Percentiles rank a stretch among this genome's conserved stretches.
Conservation (phyloP, 1,139 yeast genomes). For the Suhomyces maxii region DNA sequence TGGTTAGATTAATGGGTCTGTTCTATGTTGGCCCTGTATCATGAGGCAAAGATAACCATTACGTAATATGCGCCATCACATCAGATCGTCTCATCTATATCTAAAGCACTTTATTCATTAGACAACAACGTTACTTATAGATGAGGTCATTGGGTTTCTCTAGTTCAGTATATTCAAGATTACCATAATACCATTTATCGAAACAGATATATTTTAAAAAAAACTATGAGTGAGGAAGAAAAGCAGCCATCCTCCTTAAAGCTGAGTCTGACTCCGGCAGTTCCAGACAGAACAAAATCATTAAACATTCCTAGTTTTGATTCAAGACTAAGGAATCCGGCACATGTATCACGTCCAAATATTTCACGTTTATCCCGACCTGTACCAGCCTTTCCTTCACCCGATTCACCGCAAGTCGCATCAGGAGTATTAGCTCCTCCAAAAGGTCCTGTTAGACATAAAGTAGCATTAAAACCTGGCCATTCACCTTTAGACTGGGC, state of each 20-base stretch:
- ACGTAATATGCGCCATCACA: neutral
- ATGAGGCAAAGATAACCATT: neutral
- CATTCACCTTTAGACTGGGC: conserved; percentile 93
- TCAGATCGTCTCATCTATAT: too few species aligned
- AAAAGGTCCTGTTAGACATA: conserved; percentile 33
- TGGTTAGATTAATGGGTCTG: too few species aligned
- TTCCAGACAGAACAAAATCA: neutral
- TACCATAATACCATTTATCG: too few species aligned
- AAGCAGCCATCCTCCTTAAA: too few species aligned
- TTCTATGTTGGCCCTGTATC: too few species aligned
- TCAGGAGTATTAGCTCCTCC: conserved; percentile 13
- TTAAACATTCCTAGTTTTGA: neutral
- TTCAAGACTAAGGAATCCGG: neutral
- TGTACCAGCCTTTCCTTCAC: conserved; percentile 31
- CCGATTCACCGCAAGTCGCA: conserved; percentile 45
- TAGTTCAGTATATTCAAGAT: too few species aligned
- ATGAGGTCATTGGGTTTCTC: too few species aligned
- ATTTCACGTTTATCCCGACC: conserved; percentile 2
- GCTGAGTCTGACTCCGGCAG: neutral
- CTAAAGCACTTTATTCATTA: too few species aligned
- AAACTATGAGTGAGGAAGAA: too few species aligned
- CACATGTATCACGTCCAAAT: neutral
- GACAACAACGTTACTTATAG: too few species aligned
- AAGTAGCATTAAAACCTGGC: conserved; percentile 72
- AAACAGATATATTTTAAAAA: too few species aligned